Evolutionary conservation across 2,329 filamentous ascomycete genomes (phyloP).

Genomic region (Pestalotiopsis sp.): DNA sequence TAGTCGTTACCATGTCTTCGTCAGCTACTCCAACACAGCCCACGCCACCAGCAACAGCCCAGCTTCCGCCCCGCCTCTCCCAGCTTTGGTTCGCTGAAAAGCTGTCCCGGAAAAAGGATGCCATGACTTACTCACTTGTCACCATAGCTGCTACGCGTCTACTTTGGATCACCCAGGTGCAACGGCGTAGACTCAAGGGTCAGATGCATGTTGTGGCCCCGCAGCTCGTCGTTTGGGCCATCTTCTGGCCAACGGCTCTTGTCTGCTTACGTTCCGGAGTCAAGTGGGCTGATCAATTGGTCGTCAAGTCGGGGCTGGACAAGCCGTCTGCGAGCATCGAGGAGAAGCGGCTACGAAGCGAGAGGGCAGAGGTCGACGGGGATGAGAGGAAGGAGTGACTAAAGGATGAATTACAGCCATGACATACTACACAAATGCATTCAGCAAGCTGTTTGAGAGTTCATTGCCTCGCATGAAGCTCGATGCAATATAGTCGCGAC

Average conservation of each 20-base stretch:
- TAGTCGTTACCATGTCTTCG: background rate
- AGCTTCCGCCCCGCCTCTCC: slow-evolving; percentile 9
- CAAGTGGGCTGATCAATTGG: slow-evolving; percentile 14
- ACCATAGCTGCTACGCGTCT: background rate
- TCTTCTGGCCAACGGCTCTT: slow-evolving; percentile 16
- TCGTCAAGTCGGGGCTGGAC: slow-evolving; percentile 12
- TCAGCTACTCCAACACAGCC: background rate
- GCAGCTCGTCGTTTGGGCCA: slow-evolving; percentile 16
- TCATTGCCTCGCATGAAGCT: too few species aligned
- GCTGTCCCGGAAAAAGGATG: slow-evolving; percentile 10
- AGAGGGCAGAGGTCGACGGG: slow-evolving; percentile 5
- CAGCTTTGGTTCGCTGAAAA: slow-evolving; percentile 13
- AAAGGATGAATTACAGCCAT: background rate
- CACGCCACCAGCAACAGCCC: background rate
- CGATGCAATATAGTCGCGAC: too few species aligned
- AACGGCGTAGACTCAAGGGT: background rate
- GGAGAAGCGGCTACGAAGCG: background rate
- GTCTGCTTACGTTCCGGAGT: slow-evolving; percentile 8
- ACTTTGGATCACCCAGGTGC: slow-evolving; percentile 7
- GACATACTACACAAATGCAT: too few species aligned
- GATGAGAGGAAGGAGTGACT: background rate
- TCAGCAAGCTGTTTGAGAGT: too few species aligned
- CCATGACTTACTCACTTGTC: slow-evolving; percentile 7
- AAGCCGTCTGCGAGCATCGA: background rate
- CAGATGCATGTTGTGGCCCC: background rate